Base-by-base conservation (phyloP, 352 stramenopile genomes). In the Globisporangium rhizosaccharum region DNA sequence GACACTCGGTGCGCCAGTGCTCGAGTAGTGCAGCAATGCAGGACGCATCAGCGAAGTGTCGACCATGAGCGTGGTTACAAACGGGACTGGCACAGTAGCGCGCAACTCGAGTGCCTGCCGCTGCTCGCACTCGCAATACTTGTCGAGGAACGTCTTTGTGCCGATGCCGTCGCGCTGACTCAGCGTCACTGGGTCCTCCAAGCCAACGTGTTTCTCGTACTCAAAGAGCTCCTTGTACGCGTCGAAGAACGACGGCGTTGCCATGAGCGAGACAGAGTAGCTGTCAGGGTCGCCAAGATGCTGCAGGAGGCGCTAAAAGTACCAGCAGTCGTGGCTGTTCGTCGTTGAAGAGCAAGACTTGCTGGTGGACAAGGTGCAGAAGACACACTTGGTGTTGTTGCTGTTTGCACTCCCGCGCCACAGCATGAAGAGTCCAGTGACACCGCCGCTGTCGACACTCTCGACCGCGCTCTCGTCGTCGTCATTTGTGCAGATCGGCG, bases 151-250 rank as follows among this genome's bases (percentile, higher is more conserved):
- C 2, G 71, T 79, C 23, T 67, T 63, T 10, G 52, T 41, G 51
- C 56, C 36, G n/a, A 64, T 65, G 23, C 64, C 57, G 10, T 62
- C 39, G 25, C 52, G 51, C 39, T 62, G 51, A 6, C 42, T 53
- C 10, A 62, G 41, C 4, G 28, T 15, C 15, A 61, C 33, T 9
- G 58, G 59, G 54, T 60, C 26, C 12, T 51, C 42, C 18, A 37
- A 28, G 4, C 74, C 70, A 25, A 88, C 62, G 37, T 75, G 75
- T 57, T 72, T 76, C 17, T 87, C 71, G 49, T 84, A 93, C 51
- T 87, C 70, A 51, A 90, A 91, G 42, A 91, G 58, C 2, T 87
- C 67, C 52, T 82, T 78, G 67, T 88, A 62, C 51, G 66, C 59
- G 26, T 71, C 49, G 50, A 91, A 90, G 69, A 93, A 89, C 42